Base-by-base conservation (phyloP, 2,329 filamentous ascomycete genomes). In the Penicillium sp. region DNA sequence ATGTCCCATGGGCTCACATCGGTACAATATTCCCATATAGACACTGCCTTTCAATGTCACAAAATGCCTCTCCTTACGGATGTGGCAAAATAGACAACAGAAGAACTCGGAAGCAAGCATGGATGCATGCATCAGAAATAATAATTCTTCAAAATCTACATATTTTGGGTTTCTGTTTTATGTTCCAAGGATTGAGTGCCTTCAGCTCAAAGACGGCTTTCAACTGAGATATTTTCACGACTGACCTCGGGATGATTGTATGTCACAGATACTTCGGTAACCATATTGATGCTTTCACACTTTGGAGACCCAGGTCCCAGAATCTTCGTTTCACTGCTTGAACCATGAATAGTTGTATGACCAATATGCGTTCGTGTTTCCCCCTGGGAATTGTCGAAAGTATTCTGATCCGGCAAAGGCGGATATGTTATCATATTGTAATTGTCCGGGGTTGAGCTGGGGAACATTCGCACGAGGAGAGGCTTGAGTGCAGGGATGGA, bases 401-500 rank as follows among this genome's bases (percentile, higher is more conserved):
- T 18, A 7, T 52, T 60, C 2, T 10, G 42, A 5, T 38, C 34
- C 2, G 49, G 39, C 5, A 18, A 32, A 0, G 14, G 14, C 29
- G 58, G 58, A 39, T 61, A 57, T 5, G 49, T 27, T 7, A 61
- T 55, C 58, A 61, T 62, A 27, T 57, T 53, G 10, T 61, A 62
- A 16, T 51, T 51, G 5, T 59, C 53, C 10, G 52, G 38, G 1
- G 43, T 27, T 27, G 56, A 51, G 27, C 54, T 49, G 10, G 58
- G 58, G 40, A 61, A 60, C 2, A 60, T 27, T 18, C 24, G 46
- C 16, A 43, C 22, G 21, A 69, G 60, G 27, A 71, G 59, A 13
- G 68, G 67, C 43, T 66, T 69, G 9, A 71, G 53, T 2, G 66
- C 61, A 5, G 69, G 65, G 5, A 68, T 67, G 2, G 66, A 65